phyloP scores from a whole-genome alignment of 1,139 yeast genomes.

The Sugiyamaella castrensis region DNA sequence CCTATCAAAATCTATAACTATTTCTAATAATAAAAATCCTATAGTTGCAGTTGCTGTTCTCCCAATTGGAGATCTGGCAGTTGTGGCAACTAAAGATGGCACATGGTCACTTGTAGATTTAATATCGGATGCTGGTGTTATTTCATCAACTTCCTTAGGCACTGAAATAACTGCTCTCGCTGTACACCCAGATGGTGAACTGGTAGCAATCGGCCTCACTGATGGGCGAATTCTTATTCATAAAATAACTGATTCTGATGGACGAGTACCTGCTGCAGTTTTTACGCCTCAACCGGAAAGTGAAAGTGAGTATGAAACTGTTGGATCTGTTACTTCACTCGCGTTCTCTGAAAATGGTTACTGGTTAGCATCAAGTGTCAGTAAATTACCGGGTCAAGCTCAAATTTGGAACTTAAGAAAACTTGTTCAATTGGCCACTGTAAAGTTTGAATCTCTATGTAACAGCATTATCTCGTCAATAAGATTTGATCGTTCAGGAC shows the following conservation, averaged over 20 bases:
- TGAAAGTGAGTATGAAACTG: conserved; percentile 5
- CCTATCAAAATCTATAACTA: conserved; percentile 2
- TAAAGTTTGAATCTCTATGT: conserved; percentile 22
- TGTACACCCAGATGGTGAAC: conserved; percentile 65
- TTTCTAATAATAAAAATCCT: conserved; percentile 13
- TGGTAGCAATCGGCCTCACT: conserved; percentile 50
- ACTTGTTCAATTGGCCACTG: conserved; percentile 23
- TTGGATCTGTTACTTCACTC: conserved; percentile 38
- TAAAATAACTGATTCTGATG: conserved; percentile 43
- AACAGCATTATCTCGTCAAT: conserved; percentile 20
- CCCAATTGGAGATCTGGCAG: conserved; percentile 37
- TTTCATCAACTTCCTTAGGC: conserved; percentile 15
- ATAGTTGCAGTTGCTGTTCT: conserved; percentile 40
- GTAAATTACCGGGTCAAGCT: conserved; percentile 27
- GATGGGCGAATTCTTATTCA: conserved; percentile 44
- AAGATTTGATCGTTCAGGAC: conserved; percentile 47
- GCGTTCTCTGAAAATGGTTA: conserved; percentile 68
- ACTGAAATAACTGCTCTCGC: conserved; percentile 30
- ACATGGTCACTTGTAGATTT: conserved; percentile 39
- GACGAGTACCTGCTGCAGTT: conserved; percentile 38
- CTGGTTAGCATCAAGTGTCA: conserved; percentile 47
- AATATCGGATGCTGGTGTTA: conserved; percentile 13
- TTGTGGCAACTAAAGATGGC: conserved; percentile 37
- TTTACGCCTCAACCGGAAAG: conserved; percentile 33
- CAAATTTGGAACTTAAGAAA: conserved; percentile 30